phyloP scores from a whole-genome alignment of 345 rosid genomes.

The Gossypium turneri region DNA sequence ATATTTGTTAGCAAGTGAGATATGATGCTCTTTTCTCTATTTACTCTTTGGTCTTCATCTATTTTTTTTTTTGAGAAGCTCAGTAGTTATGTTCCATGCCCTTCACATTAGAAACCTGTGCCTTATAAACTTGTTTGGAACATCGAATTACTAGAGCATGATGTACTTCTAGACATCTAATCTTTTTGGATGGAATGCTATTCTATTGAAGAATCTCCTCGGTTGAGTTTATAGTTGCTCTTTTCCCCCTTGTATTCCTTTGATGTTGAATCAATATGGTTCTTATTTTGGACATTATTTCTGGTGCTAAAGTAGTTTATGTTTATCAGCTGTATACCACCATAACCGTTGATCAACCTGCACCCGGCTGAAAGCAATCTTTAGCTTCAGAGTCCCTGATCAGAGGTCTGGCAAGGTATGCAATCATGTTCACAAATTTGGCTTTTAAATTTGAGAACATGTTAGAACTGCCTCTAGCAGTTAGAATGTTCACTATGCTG shows the following conservation, averaged over 20 bases:
- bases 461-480: neutral
- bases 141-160: neutral
- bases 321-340: conserved; percentile 64
- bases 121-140: neutral
- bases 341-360: conserved; percentile 75
- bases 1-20: neutral
- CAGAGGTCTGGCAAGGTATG: conserved; percentile 92
- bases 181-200: neutral
- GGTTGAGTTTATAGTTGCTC: neutral
- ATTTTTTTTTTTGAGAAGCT: neutral
- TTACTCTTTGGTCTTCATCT: neutral
- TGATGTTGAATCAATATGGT: neutral
- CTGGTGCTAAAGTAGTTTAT: neutral
- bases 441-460: neutral
- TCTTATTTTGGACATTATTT: neutral
- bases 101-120: neutral
- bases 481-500: neutral
- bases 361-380: conserved; percentile 78
- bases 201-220: neutral
- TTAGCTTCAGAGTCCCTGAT: conserved; percentile 82
- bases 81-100: neutral
- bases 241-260: neutral
- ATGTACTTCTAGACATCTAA: neutral
- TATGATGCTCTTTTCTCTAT: neutral
- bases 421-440: neutral